Conservation (phyloP, 495 filamentous ascomycete genomes). For the Talaromyces ruber region DNA sequence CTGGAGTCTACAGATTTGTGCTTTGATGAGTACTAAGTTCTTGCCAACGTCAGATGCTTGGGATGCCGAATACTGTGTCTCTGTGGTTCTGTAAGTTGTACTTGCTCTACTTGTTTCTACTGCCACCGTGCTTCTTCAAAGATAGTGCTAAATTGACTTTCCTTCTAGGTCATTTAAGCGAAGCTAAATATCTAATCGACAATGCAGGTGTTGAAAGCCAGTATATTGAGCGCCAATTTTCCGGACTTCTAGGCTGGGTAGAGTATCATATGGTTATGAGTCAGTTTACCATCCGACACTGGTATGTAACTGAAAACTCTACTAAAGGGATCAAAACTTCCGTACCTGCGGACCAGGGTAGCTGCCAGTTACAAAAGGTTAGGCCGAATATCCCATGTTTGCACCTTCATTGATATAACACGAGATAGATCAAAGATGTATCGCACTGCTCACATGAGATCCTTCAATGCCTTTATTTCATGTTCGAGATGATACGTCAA, state of each 20-base stretch:
- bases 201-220: conserved; percentile 1
- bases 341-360: conserved; percentile 1
- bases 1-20: neutral
- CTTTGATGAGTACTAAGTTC: neutral
- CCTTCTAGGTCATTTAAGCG: conserved; percentile 2
- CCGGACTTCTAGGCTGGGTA: conserved; percentile 2
- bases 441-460: neutral
- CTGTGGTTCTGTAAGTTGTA: conserved; percentile 1
- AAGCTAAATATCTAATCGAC: conserved; percentile 2
- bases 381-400: neutral
- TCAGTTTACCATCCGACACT: conserved; percentile 3
- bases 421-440: conserved; percentile 1
- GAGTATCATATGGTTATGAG: conserved; percentile 6
- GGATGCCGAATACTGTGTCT: neutral
- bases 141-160: neutral
- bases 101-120: neutral
- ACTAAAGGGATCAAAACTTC: neutral
- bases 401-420: neutral
- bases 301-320: conserved; percentile 1
- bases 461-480: neutral
- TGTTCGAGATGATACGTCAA: conserved; percentile 1
- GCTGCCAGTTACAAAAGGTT: conserved; percentile 3
- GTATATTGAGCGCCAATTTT: neutral
- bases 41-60: neutral
- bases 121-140: neutral